These are phyloP conservation scores for Centrapalus pauciflorus DNA, from an alignment of 129 eudicot genomes.

Conservation along the genomic window DNA sequence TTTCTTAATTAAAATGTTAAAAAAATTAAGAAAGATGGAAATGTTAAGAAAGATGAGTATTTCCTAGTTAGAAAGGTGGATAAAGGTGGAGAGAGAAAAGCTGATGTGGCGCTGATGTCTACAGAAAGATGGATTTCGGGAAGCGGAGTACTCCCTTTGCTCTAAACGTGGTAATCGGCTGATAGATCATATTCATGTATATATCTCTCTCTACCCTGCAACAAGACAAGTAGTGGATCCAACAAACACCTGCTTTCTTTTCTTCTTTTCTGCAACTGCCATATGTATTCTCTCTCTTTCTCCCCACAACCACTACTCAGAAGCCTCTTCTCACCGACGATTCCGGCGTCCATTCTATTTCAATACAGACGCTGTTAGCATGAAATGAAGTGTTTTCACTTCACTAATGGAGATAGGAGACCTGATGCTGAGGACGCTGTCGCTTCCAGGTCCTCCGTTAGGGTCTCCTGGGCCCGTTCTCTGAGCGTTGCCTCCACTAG, in stretches of 20 bases:
- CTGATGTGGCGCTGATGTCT: too few relatives aligned
- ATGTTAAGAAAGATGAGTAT: too few relatives aligned
- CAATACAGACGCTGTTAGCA: background rate
- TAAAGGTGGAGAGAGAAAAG: too few relatives aligned
- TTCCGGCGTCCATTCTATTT: background rate
- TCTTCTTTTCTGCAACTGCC: slow-evolving; percentile 12
- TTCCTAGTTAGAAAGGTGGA: too few relatives aligned
- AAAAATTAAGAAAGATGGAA: too few relatives aligned
- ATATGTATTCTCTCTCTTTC: background rate
- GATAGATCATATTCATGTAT: too few relatives aligned
- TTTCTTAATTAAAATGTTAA: too few relatives aligned
- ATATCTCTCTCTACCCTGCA: background rate
- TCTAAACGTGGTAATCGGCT: too few relatives aligned
- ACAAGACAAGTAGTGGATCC: slow-evolving; percentile 10
- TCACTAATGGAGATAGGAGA: slow-evolving; percentile 37
- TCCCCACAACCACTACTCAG: background rate
- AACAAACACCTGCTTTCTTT: slow-evolving; percentile 11
- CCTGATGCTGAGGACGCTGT: slow-evolving; percentile 31
- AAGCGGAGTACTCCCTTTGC: too few relatives aligned
- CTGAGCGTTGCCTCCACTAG: slow-evolving; percentile 54
- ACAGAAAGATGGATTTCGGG: too few relatives aligned
- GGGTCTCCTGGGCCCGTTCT: slow-evolving; percentile 69
- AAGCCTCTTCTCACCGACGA: background rate
- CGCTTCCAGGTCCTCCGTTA: slow-evolving; percentile 35
- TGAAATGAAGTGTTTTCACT: slow-evolving; percentile 73